These are phyloP conservation scores for Thalassiosira ordinaria DNA, from an alignment of 352 stramenopile species.

Conservation along the genomic window DNA sequence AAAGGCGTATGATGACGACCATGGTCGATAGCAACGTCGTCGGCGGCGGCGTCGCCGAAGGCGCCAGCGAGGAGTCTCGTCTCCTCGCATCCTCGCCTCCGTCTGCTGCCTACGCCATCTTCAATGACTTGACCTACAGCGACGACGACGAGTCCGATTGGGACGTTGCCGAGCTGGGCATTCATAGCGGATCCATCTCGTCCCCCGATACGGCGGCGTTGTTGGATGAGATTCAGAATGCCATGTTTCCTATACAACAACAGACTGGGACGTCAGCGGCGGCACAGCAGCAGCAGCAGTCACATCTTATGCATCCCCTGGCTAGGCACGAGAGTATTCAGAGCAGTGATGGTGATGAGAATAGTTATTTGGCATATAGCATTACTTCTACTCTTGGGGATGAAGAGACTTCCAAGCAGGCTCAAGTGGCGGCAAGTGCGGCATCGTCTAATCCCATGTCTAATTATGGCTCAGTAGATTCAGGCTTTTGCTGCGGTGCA, in stretches of 20 bases:
- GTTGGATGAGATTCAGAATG: conserved; percentile 35
- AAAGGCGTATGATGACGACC: background rate
- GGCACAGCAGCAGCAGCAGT: conserved; percentile 5
- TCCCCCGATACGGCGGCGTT: conserved; percentile 28
- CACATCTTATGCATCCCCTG: conserved; percentile 45
- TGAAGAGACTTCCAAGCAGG: conserved; percentile 11
- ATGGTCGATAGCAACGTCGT: background rate
- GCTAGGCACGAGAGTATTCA: conserved; percentile 7
- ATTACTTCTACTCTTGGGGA: conserved; percentile 35
- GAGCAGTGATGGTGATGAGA: conserved; percentile 36
- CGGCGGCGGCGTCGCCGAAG: too few species aligned
- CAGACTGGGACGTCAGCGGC: background rate
- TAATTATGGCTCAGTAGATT: conserved; percentile 32
- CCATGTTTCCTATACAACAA: conserved; percentile 2
- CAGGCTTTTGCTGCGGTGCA: background rate
- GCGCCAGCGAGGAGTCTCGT: background rate
- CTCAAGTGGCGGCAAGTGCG: background rate
- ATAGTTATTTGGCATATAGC: conserved; percentile 45
- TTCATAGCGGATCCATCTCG: background rate
- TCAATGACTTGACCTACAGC: conserved; percentile 60
- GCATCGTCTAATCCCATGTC: background rate
- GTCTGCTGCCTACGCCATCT: conserved; percentile 13
- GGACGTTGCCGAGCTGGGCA: background rate
- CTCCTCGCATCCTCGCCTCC: background rate
- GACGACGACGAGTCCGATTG: conserved; percentile 48